Evolutionary conservation across 1,284 basidiomycete species (phyloP), one percentile per base, ranked within the genome.

Genomic region (Serendipita sp.): DNA sequence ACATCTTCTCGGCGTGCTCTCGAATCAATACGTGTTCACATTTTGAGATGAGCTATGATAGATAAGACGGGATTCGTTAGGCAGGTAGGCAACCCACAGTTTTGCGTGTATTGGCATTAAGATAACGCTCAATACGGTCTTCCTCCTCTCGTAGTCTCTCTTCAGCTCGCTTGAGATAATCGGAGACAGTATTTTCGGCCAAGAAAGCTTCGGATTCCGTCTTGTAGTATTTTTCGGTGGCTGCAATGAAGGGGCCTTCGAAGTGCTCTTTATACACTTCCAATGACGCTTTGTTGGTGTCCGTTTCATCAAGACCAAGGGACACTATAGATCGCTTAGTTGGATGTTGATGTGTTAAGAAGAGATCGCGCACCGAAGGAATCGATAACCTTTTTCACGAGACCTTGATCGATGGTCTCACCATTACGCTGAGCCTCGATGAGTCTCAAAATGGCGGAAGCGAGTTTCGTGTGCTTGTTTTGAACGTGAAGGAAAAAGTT

Each of bases 91-190:
- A 12, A 71, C 76, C 65, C 60, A 78, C 75, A 30, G 85, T 81
- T 74, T 90, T 91, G 68, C 88, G 83, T 5, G 93, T 95, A 70
- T 84, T 84, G 43, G 84, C 87, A 74, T 98, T 91, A 66, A 99
- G 79, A 74, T 97, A 98, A 62, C 94, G 81, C 72, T 96, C 93
- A 43, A 99, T 92, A 43, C 96, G 84, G 68, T 95, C 91, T 72
- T 95, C 92, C 72, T 99, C 96, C 74, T 99, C 95, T 65, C 85
- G 82, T 64, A 99, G 76, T 34, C 96, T 83, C 68, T 87, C 86
- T 71, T 98, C 94, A 1, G 93, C 96, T 76, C 93, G 95, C 79
- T 89, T 93, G 74, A 99, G 82, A 74, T 99, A 99, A 73, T 99
- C 96, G 29, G 93, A 90, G 41, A 98, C 91, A 55, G 84, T 88